Percentiles rank a stretch among this genome's conserved stretches.
These are phyloP conservation scores for Erythrophleum ivorense DNA, from an alignment of 331 rosid genomes.

Conservation along the genomic window DNA sequence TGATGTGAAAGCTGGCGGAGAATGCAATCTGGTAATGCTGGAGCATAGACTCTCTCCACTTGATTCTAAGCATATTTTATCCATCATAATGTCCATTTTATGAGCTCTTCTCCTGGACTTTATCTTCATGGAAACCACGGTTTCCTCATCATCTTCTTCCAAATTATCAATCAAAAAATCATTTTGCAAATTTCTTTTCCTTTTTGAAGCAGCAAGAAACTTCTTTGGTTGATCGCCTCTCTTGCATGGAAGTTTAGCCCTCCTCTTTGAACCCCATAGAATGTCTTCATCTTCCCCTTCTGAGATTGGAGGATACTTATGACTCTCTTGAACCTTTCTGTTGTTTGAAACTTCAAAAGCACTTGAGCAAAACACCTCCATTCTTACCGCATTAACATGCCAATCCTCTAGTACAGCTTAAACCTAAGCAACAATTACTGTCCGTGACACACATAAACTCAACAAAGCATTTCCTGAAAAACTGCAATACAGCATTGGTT, in stretches of 20 bases:
- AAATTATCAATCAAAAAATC: conserved; percentile 36
- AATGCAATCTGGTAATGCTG: neutral
- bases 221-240: conserved; percentile 43
- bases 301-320: conserved; percentile 21
- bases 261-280: conserved; percentile 4
- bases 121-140: conserved; percentile 41
- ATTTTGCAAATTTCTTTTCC: conserved; percentile 33
- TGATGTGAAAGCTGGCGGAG: neutral
- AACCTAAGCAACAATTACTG: neutral
- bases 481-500: neutral
- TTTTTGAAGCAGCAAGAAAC: conserved; percentile 29
- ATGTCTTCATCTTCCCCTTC: conserved; percentile 27
- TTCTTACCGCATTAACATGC: conserved; percentile 38
- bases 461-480: conserved; percentile 17
- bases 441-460: neutral
- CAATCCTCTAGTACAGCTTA: conserved; percentile 8
- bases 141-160: conserved; percentile 54
- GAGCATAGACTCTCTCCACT: neutral
- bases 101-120: conserved; percentile 50
- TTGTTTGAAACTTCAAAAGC: conserved; percentile 30
- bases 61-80: conserved; percentile 1
- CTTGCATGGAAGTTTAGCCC: conserved; percentile 21
- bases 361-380: conserved; percentile 51
- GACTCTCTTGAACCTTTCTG: conserved; percentile 35
- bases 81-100: conserved; percentile 26